Evolutionary conservation across 139 green algal genomes (phyloP), one percentile per base, ranked within the genome.

Genomic region (Zygnema circumcarinatum): DNA sequence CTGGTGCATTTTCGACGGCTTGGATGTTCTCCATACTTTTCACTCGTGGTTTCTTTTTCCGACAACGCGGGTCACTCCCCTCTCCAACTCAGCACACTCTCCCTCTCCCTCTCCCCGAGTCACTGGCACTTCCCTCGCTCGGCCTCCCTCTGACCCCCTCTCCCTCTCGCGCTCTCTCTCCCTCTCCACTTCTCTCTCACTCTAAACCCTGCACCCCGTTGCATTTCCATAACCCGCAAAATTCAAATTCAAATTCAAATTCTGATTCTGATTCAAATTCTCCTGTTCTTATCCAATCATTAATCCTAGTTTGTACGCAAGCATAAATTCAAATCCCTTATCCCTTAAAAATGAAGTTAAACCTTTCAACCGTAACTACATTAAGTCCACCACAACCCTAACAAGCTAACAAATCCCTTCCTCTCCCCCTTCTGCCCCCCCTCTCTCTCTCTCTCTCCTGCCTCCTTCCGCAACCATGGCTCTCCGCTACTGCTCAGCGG

Each of bases 61-160:
- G 11, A 22, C 76, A n/a, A n/a, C n/a, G n/a, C n/a, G n/a, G n/a
- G n/a, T 84, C 76, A 25, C 76, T 84, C 16, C 76, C 69, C 54
- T 16, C 16, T 16, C 39, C 76, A 25, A 7, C 40, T 81, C 16
- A 3, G 32, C 69, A 11, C n/a, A n/a, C 47, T 84, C 39, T 38
- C 54, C 35, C 76, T 38, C 39, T 84, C 16, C 47, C 76, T 84
- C 39, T 41, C 76, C 74, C 47, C 54, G 7, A 29, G 7, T 41
- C 76, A 7, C 47, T 38, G 7, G 3, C 76, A 25, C 47, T 84
- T 41, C 76, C 74, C 39, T 38, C 47, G 73, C 76, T 53, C 76
- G 73, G 7, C 16, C 39, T 76, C 47, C 54, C 47, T 76, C 47
- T 41, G 7, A n/a, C 76, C 16, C 47, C 11, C 76, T 38, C 76